Base-by-base conservation (phyloP, 805 yeast genomes). In the Suhomyces sp. region DNA sequence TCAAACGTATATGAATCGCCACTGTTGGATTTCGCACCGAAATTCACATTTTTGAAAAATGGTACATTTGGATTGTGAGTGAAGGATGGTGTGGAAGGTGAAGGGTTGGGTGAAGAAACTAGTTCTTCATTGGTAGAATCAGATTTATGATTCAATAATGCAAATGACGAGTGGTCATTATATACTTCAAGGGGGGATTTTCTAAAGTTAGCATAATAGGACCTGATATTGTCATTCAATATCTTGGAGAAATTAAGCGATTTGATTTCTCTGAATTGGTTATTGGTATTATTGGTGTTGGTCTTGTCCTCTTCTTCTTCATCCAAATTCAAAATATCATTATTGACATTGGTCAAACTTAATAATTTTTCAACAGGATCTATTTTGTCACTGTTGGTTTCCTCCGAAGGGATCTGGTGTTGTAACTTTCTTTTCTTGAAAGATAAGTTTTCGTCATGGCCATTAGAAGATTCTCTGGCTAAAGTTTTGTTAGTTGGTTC, bases 331-430 rank as follows among this genome's bases (percentile, higher is more conserved):
- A 71, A 62, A 39, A 69, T 65, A 53, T 71, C 76, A 35, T 58
- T 62, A 51, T 68, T 62, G 22, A 59, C 52, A 48, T 60, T 67
- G 9, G 74, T 63, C 49, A 72, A 66, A 51, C 74, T 67, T 47
- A 74, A 61, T 33, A 75, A 64, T 53, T 66, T 73, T 56, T 74
- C 76, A 48, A 75, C 77, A 5, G 78, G 79, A 56, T 75, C 79
- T 24, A 73, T 66, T 49, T 60, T 69, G 53, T 72, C 75, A 27
- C 60, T 56, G n/a, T 58, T 55, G 47, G 27, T 47, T 44, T 50
- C 51, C 31, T 47, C 49, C 12, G 17, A 47, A 13, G 47, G 43
- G 31, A 29, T 21, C 43, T 37, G 35, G 17, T 39, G 20, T 31
- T 31, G 46, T 39, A 54, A 44, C 33, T 44, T 48, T 53, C 43